Conservation (phyloP, 2,329 filamentous ascomycete genomes). For the Fonsecaea pugnacius region DNA sequence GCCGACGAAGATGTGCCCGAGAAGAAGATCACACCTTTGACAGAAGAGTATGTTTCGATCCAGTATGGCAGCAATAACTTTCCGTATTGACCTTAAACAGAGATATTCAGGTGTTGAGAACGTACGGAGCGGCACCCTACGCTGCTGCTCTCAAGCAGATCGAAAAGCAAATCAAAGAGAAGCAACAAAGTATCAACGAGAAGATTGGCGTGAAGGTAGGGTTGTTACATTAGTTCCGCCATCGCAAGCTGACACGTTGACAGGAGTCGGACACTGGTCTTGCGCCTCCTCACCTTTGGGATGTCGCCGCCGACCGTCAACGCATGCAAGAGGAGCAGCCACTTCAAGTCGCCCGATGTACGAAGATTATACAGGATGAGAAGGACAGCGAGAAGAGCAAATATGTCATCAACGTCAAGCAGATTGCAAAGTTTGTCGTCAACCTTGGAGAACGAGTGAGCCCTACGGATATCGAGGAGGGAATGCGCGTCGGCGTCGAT, state of each 20-base stretch:
- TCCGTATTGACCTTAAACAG: slow-evolving; percentile 56
- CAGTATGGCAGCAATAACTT: slow-evolving; percentile 20
- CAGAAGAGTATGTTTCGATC: slow-evolving; percentile 77
- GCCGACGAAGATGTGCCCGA: slow-evolving; percentile 96
- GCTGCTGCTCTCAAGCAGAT: slow-evolving; percentile 93
- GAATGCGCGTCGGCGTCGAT: slow-evolving; percentile 98
- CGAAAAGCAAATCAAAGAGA: slow-evolving; percentile 99
- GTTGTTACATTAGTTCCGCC: neutral
- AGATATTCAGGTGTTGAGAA: slow-evolving; percentile 99
- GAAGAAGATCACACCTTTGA: slow-evolving; percentile 98
- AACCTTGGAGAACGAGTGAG: slow-evolving; percentile 95
- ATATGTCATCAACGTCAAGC: slow-evolving; percentile 99
- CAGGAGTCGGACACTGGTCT: slow-evolving; percentile 98
- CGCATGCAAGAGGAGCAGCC: slow-evolving; percentile 99
- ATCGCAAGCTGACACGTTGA: slow-evolving; percentile 23
- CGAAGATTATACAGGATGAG: slow-evolving; percentile 97
- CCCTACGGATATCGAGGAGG: slow-evolving; percentile 98
- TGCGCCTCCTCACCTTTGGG: slow-evolving; percentile 97
- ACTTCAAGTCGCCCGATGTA: slow-evolving; percentile 94
- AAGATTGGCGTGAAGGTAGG: slow-evolving; percentile 74
- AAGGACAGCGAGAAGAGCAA: slow-evolving; percentile 98
- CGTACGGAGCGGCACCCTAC: slow-evolving; percentile 96
- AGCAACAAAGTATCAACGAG: slow-evolving; percentile 96
- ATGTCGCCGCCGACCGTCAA: slow-evolving; percentile 95
- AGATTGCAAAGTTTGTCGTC: slow-evolving; percentile 99